Conservation (phyloP, 2,329 filamentous ascomycete genomes). For the Stromatinia cepivora region DNA sequence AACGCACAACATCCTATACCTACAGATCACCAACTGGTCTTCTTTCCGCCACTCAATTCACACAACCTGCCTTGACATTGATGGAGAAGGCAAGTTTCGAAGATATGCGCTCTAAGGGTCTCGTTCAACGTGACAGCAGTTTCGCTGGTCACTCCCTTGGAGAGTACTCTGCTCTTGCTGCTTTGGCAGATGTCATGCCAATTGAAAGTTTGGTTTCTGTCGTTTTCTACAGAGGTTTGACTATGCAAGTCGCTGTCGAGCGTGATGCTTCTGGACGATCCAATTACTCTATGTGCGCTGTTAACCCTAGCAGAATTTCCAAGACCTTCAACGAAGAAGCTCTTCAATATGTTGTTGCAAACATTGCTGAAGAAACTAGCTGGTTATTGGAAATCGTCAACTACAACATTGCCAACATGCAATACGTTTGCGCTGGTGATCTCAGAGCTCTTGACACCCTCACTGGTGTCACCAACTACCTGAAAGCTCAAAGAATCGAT, state of each 20-base stretch:
- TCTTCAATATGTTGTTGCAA: constrained; percentile 93
- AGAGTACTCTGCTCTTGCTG: constrained; percentile 96
- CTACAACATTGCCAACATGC: constrained; percentile 75
- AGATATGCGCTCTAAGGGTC: constrained; percentile 96
- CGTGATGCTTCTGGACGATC: constrained; percentile 89
- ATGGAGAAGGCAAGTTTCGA: constrained; percentile 99
- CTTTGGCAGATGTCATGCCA: constrained; percentile 98
- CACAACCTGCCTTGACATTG: constrained; percentile 91
- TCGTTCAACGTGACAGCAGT: constrained; percentile 93
- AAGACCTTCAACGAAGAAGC: constrained; percentile 99
- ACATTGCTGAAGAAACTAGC: constrained; percentile 86
- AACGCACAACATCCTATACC: constrained; percentile 92
- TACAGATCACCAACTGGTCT: constrained; percentile 94
- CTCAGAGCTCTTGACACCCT: constrained; percentile 70
- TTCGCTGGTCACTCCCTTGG: constrained; percentile 97
- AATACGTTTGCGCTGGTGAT: constrained; percentile 72
- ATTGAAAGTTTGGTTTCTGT: constrained; percentile 98
- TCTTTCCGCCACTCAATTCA: constrained; percentile 96
- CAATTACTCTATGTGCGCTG: constrained; percentile 99
- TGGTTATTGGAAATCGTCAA: constrained; percentile 99
- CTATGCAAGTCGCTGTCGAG: constrained; percentile 99
- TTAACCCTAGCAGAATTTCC: constrained; percentile 96
- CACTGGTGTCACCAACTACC: constrained; percentile 76
- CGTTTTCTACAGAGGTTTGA: constrained; percentile 97
- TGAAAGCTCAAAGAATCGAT: constrained; percentile 96